These are phyloP conservation scores for Trichoderma orchidacearum DNA, from an alignment of 495 filamentous ascomycete species.

Conservation along the genomic window DNA sequence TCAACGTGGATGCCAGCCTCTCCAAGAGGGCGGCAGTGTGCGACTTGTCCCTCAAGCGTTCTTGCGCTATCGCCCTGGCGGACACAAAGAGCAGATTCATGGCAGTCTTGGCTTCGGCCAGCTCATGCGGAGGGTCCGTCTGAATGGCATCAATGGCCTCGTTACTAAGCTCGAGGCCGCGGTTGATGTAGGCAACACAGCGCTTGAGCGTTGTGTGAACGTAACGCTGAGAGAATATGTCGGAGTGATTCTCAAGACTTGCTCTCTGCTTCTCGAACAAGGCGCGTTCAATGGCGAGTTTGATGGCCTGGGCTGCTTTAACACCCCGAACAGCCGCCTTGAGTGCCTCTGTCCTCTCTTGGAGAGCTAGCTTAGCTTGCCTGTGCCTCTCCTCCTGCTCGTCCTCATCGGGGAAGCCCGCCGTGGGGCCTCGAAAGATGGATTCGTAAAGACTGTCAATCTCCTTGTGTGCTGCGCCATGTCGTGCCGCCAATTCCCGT, in stretches of 20 bases:
- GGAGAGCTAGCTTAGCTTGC: not conserved
- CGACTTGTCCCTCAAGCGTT: not conserved
- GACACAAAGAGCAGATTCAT: not conserved
- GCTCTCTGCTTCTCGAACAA: not conserved
- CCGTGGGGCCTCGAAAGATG: not conserved
- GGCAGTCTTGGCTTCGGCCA: not conserved
- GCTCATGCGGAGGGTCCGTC: not conserved
- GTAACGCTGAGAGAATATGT: not conserved
- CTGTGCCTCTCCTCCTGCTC: not conserved
- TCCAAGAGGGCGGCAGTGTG: not conserved
- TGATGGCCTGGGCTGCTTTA: not conserved
- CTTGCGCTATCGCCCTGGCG: not conserved
- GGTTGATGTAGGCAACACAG: not conserved
- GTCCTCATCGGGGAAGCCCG: not conserved
- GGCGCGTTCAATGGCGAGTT: not conserved
- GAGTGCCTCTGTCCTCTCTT: not conserved
- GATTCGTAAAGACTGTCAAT: not conserved
- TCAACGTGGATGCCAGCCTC: not conserved
- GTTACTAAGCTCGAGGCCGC: not conserved
- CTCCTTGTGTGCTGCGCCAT: not conserved
- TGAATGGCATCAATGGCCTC: not conserved
- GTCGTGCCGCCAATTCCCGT: not conserved
- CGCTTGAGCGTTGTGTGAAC: not conserved
- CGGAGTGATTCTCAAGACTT: not conserved
- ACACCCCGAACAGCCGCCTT: not conserved